Base-by-base conservation (phyloP, 768 basidiomycete species). In the Lactarius vividus region DNA sequence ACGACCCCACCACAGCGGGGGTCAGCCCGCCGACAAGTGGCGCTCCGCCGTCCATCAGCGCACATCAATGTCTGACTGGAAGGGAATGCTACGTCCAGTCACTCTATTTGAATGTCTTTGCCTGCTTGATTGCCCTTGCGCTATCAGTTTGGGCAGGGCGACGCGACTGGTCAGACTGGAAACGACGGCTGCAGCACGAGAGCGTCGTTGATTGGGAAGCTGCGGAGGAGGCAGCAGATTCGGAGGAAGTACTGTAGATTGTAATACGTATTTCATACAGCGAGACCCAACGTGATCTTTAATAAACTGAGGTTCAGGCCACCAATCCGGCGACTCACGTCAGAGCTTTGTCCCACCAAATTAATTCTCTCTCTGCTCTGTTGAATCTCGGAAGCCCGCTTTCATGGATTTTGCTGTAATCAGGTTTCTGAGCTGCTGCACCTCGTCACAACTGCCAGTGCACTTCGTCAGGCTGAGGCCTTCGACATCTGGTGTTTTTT, bases 1-100 rank as follows among this genome's bases (percentile, higher is more conserved):
- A 96, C 70, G 84, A 77, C 23, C 49, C 49, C 15, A 5, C 65
- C 76, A 23, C 70, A 31, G 66, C 62, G 31, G 49, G 46, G 37
- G 31, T 44, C 31, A 13, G 13, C 49, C 15, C 33, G 68, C 29
- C 56, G 66, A 26, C 13, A 64, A 59, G 73, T 76, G 1, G 35
- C 44, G 59, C 57, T 15, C 18, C 15, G 28, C 67, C 49, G 7
- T 31, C 62, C 18, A 44, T 28, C 8, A n/a, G 35, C 23, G 54
- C 44, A 23, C 58, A 59, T 5, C 70, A 63, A 46, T 74, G 74
- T 61, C 56, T 74, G 56, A 64, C 68, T 16, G 74, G 73, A 44
- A 63, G 66, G 8, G 66, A 53, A 42, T 75, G 72, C 55, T 74
- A 74, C 64, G 68, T 71, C 53, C 68, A 63, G 37, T 68, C 68